These are phyloP conservation scores for Leccinum aurantiacum DNA, from an alignment of 768 basidiomycete species.

Conservation along the genomic window DNA sequence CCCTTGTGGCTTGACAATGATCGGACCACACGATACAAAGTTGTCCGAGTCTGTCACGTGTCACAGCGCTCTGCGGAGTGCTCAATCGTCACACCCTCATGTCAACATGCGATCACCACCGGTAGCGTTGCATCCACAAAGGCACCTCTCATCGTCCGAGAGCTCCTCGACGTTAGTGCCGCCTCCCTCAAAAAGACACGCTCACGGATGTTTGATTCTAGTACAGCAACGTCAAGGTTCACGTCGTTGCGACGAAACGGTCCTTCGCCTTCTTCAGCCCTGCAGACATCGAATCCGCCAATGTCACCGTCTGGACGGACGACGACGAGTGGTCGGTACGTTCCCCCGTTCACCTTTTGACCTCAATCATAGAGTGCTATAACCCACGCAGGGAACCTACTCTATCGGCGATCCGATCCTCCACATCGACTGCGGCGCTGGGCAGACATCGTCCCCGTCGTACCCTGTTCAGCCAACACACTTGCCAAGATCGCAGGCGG, in stretches of 20 bases:
- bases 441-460: conserved; percentile 94
- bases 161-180: conserved; percentile 54
- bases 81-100: conserved; percentile 9
- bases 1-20: too few species aligned
- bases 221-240: conserved; percentile 73
- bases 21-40: too few species aligned
- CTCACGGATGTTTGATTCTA: conserved; percentile 32
- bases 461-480: conserved; percentile 96
- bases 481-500: conserved; percentile 91
- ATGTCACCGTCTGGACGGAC: not conserved
- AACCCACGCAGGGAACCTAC: conserved; percentile 53
- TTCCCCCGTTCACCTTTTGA: not conserved
- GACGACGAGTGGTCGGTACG: not conserved
- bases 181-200: not conserved
- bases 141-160: conserved; percentile 81
- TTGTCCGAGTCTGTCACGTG: too few species aligned
- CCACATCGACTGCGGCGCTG: conserved; percentile 93
- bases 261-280: conserved; percentile 76
- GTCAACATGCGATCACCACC: conserved; percentile 55
- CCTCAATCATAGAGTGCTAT: too few species aligned
- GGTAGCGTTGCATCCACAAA: conserved; percentile 96
- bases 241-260: conserved; percentile 80
- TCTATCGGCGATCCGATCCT: conserved; percentile 89
- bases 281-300: conserved; percentile 28
- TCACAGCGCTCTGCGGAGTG: not conserved